Conservation (phyloP, 2,329 filamentous ascomycete genomes). For the Aspergillus floridensis region DNA sequence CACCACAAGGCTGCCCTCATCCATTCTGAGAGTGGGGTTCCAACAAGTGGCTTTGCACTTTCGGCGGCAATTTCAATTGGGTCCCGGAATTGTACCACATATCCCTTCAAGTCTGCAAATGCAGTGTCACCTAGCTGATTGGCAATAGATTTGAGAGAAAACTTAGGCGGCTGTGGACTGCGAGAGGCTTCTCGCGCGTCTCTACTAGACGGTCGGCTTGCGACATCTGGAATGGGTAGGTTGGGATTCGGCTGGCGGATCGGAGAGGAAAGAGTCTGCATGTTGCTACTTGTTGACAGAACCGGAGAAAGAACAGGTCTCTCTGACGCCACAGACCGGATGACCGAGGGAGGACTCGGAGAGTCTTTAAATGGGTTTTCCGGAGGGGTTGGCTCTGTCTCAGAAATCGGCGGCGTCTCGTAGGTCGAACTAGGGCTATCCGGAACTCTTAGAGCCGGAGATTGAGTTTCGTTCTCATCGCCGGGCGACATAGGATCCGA, state of each 20-base stretch:
- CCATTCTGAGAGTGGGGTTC: conserved; percentile 65
- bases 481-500: conserved; percentile 32
- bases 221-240: conserved; percentile 2
- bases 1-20: conserved; percentile 78
- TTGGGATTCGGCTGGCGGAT: conserved; percentile 12
- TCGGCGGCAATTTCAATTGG: conserved; percentile 78
- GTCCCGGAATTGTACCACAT: conserved; percentile 70
- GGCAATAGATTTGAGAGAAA: conserved; percentile 37
- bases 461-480: conserved; percentile 19
- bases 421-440: conserved; percentile 26
- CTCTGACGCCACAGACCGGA: conserved; percentile 22
- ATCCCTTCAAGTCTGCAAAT: conserved; percentile 65
- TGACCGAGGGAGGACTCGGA: conserved; percentile 21
- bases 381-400: conserved; percentile 23
- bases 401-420: conserved; percentile 30
- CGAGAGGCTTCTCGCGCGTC: conserved; percentile 18
- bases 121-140: conserved; percentile 61
- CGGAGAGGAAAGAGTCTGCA: conserved; percentile 19
- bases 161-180: conserved; percentile 29
- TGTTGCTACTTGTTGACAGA: conserved; percentile 22
- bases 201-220: conserved; percentile 14
- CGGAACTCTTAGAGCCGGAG: conserved; percentile 14
- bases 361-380: conserved; percentile 29
- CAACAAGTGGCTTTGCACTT: conserved; percentile 63
- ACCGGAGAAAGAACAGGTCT: conserved; percentile 26